Base-by-base conservation (phyloP, 345 rosid species). In the Viola odorata region DNA sequence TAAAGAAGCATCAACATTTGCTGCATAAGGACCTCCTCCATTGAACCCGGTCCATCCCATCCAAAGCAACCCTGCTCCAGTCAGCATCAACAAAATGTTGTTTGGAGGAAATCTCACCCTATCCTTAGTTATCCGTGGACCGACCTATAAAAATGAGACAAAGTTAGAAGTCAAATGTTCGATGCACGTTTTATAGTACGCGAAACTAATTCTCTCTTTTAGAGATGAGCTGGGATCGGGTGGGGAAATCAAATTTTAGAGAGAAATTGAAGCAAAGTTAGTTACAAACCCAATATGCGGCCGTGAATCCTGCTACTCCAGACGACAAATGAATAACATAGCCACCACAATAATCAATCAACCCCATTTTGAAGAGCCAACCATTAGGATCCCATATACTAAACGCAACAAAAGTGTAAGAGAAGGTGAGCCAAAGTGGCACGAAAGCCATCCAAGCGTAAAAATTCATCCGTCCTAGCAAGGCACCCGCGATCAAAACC, bases 11-110 rank as follows among this genome's bases (percentile, higher is more conserved):
- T 78, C 83, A 0, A 7, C 8, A 66, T 56, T 67, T 14, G 56
- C 75, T 0, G 39, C 48, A 41, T 76, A 82, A 38, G 86, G 81
- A 63, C 77, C 86, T 17, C 86, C 86, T 64, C 86, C 86, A 42
- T 82, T 79, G 62, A 79, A 82, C 36, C 83, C 86, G 0, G 86
- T 64, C 83, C 86, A 81, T 0, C 83, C 86, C 81, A 82, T 69
- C 86, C 83, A 82, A 3, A 79, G 80, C 13, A 79, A 17, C 54
- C 86, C 83, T 12, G 86, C 86, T 15, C 86, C 83, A 36, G 52
- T 60, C 47, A 79, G 32, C 86, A 79, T 79, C 16, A 82, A 64
- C 8, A 72, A 58, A 11, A 79, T 67, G 75, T 78, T 82, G 72
- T 82, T 82, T 0, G 86, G 83, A 42, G 83, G 86, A 41, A 77